Percentiles rank a stretch among this genome's conserved stretches.
phyloP scores from a whole-genome alignment of 176 grass and related monocot genomes.

The Triticum turgidum region DNA sequence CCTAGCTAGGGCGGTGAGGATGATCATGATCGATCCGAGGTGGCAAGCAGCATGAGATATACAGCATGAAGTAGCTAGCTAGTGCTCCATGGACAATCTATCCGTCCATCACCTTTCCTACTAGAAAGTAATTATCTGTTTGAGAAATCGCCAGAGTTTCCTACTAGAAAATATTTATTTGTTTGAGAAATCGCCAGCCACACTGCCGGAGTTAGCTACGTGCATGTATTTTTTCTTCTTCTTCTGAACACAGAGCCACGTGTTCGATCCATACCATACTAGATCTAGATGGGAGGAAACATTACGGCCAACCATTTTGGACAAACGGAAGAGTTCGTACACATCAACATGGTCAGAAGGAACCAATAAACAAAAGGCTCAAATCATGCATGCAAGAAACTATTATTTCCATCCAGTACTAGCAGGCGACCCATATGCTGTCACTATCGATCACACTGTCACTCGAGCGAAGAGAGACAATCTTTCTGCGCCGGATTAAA shows the following conservation, averaged over 20 bases:
- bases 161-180: no score
- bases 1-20: neutral
- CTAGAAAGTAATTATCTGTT: no score
- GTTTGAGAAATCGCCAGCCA: constrained; percentile 3
- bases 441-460: neutral
- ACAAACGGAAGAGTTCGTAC: constrained; percentile 17
- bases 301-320: neutral
- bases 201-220: neutral
- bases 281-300: constrained; percentile 13
- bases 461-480: neutral
- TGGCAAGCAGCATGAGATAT: neutral
- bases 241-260: neutral
- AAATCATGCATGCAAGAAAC: neutral
- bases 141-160: no score
- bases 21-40: constrained; percentile 15
- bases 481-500: neutral
- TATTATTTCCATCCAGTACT: neutral
- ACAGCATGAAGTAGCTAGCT: no score
- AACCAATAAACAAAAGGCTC: neutral
- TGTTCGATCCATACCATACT: neutral
- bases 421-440: neutral
- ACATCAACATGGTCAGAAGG: constrained; percentile 7
- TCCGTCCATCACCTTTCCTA: no score
- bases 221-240: neutral
- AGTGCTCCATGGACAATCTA: no score